Base-by-base conservation (phyloP, 2,329 filamentous ascomycete species). In the Fusarium albidum region DNA sequence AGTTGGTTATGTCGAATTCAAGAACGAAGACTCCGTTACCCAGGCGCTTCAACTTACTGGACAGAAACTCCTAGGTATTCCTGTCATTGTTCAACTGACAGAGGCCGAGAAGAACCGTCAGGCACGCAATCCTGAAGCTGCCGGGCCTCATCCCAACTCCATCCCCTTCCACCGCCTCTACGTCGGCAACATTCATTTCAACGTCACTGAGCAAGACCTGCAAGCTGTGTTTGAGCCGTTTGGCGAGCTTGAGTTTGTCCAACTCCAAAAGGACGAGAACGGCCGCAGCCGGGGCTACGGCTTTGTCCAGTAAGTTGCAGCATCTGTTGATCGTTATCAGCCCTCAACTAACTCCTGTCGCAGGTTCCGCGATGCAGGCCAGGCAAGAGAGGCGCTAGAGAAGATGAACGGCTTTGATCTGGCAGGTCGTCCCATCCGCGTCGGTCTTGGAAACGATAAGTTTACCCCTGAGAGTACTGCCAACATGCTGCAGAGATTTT, bases 401-500 rank as follows among this genome's bases (percentile, higher is more conserved):
- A 96, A 97, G 78, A 97, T 99, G 94, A 99, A 99, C 77, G 93
- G 94, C 62, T 99, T 98, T 79, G 95, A 98, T 77, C 87, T 99
- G 67, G 95, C 95, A 69, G 93, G 93, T 76, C 93, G 95, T 73
- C 92, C 93, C 61, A 98, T 99, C 74, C 92, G 95, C 73, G 96
- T 99, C 75, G 95, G 95, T 76, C 91, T 99, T 80, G 95, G 95
- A 77, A 99, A 97, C 81, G 95, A 99, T 90, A 98, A 98, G 86
- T 98, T 98, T 79, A 98, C 93, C 77, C 90, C 93, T 71, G 95
- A 98, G 79, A 95, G 92, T 77, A 96, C 92, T 76, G 90, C 92
- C 74, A 93, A 91, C 78, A 85, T 96, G 73, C 81, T 96, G 71
- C 92, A 96, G 80, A 92, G 92, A 77, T 96, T 96, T 81, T 90